Percentiles rank a stretch among this genome's conserved stretches.
phyloP scores from a whole-genome alignment of 1,284 basidiomycete species.

The Trichosporon ovoides region DNA sequence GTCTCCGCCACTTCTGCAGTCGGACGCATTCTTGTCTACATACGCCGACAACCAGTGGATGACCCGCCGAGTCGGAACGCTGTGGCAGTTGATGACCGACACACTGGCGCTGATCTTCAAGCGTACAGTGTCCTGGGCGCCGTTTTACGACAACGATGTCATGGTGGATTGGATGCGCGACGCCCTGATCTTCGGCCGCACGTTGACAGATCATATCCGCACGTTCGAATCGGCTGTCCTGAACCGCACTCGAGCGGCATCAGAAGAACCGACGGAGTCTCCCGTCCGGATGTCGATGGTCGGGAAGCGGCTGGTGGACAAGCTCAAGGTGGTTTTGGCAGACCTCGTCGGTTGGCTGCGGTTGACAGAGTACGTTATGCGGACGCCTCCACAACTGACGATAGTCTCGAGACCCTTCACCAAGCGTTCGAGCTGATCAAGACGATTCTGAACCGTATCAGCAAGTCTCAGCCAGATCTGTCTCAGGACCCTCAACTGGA shows the following conservation, averaged over 20 bases:
- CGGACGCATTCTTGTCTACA: constrained; percentile 50
- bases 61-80: constrained; percentile 58
- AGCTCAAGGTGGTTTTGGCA: constrained; percentile 68
- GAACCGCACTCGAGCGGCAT: constrained; percentile 40
- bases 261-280: constrained; percentile 25
- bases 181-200: constrained; percentile 81
- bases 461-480: constrained; percentile 30
- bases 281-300: constrained; percentile 47
- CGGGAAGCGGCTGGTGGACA: constrained; percentile 67
- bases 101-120: constrained; percentile 77
- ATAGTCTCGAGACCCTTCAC: constrained; percentile 67
- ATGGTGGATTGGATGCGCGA: constrained; percentile 98
- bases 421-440: constrained; percentile 78
- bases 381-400: not conserved
- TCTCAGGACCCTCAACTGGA: constrained; percentile 27
- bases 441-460: constrained; percentile 60
- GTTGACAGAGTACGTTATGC: constrained; percentile 61
- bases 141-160: constrained; percentile 67
- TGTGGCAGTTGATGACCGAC: constrained; percentile 78
- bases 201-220: constrained; percentile 71
- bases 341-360: constrained; percentile 80
- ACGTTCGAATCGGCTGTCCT: constrained; percentile 67
- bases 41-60: constrained; percentile 33
- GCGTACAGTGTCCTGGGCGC: constrained; percentile 73
- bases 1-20: constrained; percentile 36